These are phyloP conservation scores for Psidium guajava DNA, from an alignment of 345 rosid species.

Conservation along the genomic window DNA sequence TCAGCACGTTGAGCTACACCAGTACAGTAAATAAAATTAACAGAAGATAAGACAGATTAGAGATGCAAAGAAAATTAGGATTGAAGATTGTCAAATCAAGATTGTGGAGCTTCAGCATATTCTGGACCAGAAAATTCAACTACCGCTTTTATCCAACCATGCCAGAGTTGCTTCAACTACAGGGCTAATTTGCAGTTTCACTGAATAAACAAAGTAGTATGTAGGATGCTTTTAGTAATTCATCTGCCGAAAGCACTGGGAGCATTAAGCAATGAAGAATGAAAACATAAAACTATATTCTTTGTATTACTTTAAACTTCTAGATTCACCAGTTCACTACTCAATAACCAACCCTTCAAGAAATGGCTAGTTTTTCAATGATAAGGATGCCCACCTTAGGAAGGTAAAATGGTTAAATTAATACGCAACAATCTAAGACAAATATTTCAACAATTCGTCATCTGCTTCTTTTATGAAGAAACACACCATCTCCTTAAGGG, in stretches of 20 bases:
- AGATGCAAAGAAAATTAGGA: neutral
- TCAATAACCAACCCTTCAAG: neutral
- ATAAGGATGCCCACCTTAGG: neutral
- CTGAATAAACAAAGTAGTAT: neutral
- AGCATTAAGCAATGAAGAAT: neutral
- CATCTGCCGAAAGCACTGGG: neutral
- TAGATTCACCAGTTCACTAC: neutral
- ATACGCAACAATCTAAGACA: neutral
- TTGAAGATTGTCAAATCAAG: neutral
- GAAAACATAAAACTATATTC: neutral
- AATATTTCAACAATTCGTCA: neutral
- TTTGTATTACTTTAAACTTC: neutral
- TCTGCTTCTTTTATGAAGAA: neutral
- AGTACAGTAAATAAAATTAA: neutral
- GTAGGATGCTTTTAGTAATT: neutral
- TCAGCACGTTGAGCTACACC: neutral
- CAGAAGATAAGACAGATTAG: neutral
- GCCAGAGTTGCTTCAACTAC: neutral
- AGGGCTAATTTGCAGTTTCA: neutral
- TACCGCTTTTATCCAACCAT: neutral
- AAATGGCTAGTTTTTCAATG: neutral
- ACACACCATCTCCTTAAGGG: neutral
- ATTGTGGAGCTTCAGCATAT: neutral
- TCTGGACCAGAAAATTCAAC: neutral
- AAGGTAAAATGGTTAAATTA: neutral